Conservation (phyloP, 139 green algal genomes). For the Chlorokybus atmophyticus region DNA sequence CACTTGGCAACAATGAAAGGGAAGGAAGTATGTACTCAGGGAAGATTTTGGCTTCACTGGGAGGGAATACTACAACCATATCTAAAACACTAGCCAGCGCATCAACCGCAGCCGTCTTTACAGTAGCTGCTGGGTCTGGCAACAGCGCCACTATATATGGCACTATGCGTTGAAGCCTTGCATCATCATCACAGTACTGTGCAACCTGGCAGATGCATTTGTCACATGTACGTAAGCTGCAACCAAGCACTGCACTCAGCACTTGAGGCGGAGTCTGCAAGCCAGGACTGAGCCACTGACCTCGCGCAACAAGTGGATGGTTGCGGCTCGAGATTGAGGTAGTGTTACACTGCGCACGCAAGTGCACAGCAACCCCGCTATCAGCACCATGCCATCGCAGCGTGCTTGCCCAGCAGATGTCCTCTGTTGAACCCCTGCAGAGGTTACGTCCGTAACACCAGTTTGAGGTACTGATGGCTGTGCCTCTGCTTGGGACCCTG, state of each 20-base stretch:
- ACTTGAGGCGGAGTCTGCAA: no score
- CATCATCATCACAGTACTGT: slow-evolving; percentile 51
- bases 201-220: no score
- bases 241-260: no score
- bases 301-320: no score
- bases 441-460: no score
- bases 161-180: slow-evolving; percentile 46
- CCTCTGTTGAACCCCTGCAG: no score
- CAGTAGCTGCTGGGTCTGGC: slow-evolving; percentile 20
- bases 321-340: no score
- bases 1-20: slow-evolving; percentile 64
- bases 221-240: no score
- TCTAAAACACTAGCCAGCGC: slow-evolving; percentile 25
- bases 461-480: no score
- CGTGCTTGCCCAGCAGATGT: no score
- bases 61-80: slow-evolving; percentile 14
- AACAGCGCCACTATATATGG: slow-evolving; percentile 69
- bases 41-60: slow-evolving; percentile 48
- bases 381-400: slow-evolving; percentile 23
- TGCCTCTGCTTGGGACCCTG: no score
- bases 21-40: slow-evolving; percentile 86
- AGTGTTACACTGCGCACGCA: slow-evolving; percentile 52
- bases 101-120: slow-evolving; percentile 26
- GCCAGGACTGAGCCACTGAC: no score
- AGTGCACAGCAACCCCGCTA: slow-evolving; percentile 68